Evolutionary conservation across 2,329 filamentous ascomycete genomes (phyloP).

Genomic region (Aspergillus sp.): DNA sequence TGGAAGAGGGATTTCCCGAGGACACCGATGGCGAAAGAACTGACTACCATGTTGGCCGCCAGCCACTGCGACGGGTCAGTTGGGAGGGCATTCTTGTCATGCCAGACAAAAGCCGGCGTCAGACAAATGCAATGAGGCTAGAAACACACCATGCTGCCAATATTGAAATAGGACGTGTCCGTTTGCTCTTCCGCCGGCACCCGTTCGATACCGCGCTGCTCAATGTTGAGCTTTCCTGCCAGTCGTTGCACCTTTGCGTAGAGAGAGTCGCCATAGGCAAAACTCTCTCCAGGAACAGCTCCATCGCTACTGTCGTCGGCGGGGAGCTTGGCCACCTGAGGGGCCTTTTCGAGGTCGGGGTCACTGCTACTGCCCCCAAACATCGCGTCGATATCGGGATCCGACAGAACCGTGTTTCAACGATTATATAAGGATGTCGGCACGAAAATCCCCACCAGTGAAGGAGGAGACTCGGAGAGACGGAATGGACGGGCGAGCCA

Average conservation of each 20-base stretch:
- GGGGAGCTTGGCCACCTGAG: constrained; percentile 26
- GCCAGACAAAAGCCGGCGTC: constrained; percentile 9
- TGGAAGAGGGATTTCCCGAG: constrained; percentile 66
- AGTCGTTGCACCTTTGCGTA: constrained; percentile 63
- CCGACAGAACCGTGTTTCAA: constrained; percentile 11
- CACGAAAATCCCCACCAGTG: constrained; percentile 11
- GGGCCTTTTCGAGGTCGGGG: constrained; percentile 35
- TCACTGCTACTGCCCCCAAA: constrained; percentile 18
- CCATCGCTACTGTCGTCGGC: constrained; percentile 40
- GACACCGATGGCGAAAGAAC: constrained; percentile 73
- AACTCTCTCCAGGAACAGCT: constrained; percentile 59
- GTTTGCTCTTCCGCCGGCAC: constrained; percentile 69
- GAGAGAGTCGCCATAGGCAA: constrained; percentile 55
- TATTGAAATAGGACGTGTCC: constrained; percentile 64
- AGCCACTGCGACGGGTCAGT: constrained; percentile 59
- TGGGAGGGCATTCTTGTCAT: constrained; percentile 13
- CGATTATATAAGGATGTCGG: constrained; percentile 1
- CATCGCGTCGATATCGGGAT: constrained; percentile 17
- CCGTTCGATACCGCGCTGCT: constrained; percentile 73
- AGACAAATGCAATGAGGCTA: constrained; percentile 10
- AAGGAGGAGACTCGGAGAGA: constrained; percentile 18
- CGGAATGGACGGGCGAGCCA: constrained; percentile 5
- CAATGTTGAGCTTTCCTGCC: constrained; percentile 65
- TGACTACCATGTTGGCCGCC: constrained; percentile 75
- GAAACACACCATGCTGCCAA: constrained; percentile 67